Evolutionary conservation across 2,329 filamentous ascomycete species (phyloP).

Genomic region (Pseudogymnoascus sp.): DNA sequence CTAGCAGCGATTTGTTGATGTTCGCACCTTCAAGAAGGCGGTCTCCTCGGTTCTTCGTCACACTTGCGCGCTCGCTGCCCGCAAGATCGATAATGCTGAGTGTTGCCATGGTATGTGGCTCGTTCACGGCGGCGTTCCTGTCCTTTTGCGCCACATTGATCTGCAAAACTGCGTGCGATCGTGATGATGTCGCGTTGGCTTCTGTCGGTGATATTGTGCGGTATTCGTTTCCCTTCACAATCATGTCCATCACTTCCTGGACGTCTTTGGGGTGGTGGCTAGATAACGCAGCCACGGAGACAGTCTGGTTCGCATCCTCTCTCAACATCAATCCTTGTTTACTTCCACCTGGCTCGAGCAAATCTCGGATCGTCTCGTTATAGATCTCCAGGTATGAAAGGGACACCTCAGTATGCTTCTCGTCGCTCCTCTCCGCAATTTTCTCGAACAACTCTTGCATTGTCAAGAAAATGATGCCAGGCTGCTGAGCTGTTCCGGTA

Average conservation of each 20-base stretch:
- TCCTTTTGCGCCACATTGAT: constrained; percentile 96
- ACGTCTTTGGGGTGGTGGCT: constrained; percentile 89
- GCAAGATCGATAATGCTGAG: constrained; percentile 97
- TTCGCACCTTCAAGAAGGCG: constrained; percentile 90
- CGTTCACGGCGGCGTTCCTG: constrained; percentile 82
- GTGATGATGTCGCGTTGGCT: constrained; percentile 93
- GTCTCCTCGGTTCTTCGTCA: constrained; percentile 93
- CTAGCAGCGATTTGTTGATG: constrained; percentile 97
- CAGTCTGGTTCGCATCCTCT: constrained; percentile 88
- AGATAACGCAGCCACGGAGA: constrained; percentile 83
- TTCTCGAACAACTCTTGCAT: constrained; percentile 99
- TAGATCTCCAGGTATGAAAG: constrained; percentile 98
- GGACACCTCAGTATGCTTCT: constrained; percentile 84
- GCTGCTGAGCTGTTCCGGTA: constrained; percentile 81
- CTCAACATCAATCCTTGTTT: constrained; percentile 75
- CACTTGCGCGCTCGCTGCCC: constrained; percentile 90
- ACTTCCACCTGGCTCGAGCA: constrained; percentile 77
- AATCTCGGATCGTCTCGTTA: constrained; percentile 95
- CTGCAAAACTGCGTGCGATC: constrained; percentile 93
- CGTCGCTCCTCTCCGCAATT: constrained; percentile 76
- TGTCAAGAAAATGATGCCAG: constrained; percentile 95
- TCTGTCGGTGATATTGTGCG: constrained; percentile 95
- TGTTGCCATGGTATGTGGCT: constrained; percentile 96
- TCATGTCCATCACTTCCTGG: constrained; percentile 98
- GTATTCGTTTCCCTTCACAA: constrained; percentile 87